Percentiles rank a stretch among this genome's conserved stretches.
Conservation (phyloP, 441 rosid species). For the Pelargonium cotyledonis region DNA sequence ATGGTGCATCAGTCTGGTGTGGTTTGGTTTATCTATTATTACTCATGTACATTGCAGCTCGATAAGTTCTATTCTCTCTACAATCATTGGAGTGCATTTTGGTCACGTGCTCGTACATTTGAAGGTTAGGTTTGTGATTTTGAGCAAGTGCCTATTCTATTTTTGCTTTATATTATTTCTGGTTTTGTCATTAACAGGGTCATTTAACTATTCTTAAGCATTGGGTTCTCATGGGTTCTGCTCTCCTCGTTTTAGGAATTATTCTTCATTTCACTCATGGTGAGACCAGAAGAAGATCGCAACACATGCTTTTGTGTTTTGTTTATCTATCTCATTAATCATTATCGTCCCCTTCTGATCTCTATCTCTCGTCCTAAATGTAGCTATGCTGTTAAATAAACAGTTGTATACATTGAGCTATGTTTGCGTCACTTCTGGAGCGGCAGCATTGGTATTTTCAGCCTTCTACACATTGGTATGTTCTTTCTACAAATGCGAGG, state of each 20-base stretch:
- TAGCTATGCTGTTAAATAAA: conserved; percentile 75
- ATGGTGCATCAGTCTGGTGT: neutral
- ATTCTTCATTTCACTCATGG: conserved; percentile 62
- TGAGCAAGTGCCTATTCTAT: neutral
- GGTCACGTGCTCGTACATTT: conserved; percentile 66
- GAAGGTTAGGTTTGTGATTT: conserved; percentile 37
- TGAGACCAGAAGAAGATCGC: conserved; percentile 23
- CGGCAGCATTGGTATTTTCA: conserved; percentile 68
- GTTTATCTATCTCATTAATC: neutral
- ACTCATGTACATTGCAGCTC: conserved; percentile 45
- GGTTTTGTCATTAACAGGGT: conserved; percentile 31
- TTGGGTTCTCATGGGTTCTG: conserved; percentile 53
- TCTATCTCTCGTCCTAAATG: conserved; percentile 11
- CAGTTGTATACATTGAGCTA: conserved; percentile 78
- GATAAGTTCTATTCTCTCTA: conserved; percentile 64
- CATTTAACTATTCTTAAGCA: conserved; percentile 60
- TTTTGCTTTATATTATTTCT: conserved; percentile 12
- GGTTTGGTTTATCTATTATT: neutral
- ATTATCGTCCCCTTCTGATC: neutral
- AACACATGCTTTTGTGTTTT: neutral
- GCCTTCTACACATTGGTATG: conserved; percentile 56
- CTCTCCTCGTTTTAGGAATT: conserved; percentile 52
- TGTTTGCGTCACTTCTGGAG: conserved; percentile 72
- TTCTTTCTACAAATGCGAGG: neutral
- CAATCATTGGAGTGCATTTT: conserved; percentile 70